Percentiles rank a stretch among this genome's conserved stretches.
Conservation (phyloP, 768 basidiomycete genomes). For the Auricularia auricula-judae region DNA sequence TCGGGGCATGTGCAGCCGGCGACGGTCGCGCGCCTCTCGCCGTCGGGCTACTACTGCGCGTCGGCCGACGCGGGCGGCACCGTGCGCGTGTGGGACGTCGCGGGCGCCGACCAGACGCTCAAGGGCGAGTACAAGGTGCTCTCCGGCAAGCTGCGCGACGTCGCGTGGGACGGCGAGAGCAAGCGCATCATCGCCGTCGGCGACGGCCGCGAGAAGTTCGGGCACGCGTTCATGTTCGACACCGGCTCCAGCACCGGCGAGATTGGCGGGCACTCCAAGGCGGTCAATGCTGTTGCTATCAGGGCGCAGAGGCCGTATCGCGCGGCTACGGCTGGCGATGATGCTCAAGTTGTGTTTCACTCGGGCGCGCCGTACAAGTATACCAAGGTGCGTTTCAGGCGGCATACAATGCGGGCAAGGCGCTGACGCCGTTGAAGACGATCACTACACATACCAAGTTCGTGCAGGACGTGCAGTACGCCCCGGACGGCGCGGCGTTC, state of each 20-base stretch:
- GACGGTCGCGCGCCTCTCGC: constrained; percentile 84
- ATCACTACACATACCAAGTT: constrained; percentile 87
- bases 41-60: constrained; percentile 91
- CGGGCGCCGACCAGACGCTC: constrained; percentile 71
- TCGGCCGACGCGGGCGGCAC: constrained; percentile 77
- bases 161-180: constrained; percentile 94
- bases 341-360: constrained; percentile 70
- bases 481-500: constrained; percentile 73
- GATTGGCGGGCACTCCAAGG: constrained; percentile 82
- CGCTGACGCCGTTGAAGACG: constrained; percentile 30
- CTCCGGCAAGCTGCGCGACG: constrained; percentile 49
- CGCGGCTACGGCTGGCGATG: constrained; percentile 82
- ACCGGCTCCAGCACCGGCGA: constrained; percentile 46
- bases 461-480: constrained; percentile 80
- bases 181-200: constrained; percentile 94
- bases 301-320: constrained; percentile 83
- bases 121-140: constrained; percentile 75
- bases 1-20: constrained; percentile 73
- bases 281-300: constrained; percentile 81
- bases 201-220: constrained; percentile 79
- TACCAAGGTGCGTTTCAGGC: constrained; percentile 43
- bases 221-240: background rate
- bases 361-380: constrained; percentile 84
- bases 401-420: background rate
- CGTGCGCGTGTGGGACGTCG: constrained; percentile 88